Conservation (phyloP, 805 yeast genomes). For the Saccharomyces eubayanus region DNA sequence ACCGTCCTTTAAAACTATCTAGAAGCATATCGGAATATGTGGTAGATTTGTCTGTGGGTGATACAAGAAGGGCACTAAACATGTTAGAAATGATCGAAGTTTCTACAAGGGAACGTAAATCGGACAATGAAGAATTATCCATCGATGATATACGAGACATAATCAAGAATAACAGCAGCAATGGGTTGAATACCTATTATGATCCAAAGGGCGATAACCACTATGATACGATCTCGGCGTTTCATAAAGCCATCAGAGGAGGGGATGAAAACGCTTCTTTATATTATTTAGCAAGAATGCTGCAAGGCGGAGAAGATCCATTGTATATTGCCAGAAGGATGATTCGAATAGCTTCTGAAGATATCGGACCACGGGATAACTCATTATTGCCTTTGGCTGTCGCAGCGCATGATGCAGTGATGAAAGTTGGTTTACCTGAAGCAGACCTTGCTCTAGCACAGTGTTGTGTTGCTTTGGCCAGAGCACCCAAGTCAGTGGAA, state of each 20-base stretch:
- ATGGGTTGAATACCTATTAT: conserved; percentile 36
- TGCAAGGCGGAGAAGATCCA: conserved; percentile 91
- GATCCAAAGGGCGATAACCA: conserved; percentile 88
- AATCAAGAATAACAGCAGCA: conserved; percentile 41
- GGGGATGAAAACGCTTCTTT: conserved; percentile 83
- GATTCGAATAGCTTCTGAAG: conserved; percentile 94
- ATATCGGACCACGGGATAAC: conserved; percentile 80
- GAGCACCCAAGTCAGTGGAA: conserved; percentile 78
- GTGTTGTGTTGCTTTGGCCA: conserved; percentile 83
- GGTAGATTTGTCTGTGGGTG: conserved; percentile 75
- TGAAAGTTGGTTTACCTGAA: conserved; percentile 91
- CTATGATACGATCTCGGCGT: conserved; percentile 91
- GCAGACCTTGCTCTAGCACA: conserved; percentile 85
- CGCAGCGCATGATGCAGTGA: conserved; percentile 77
- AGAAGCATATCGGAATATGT: conserved; percentile 57
- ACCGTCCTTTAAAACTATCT: conserved; percentile 39
- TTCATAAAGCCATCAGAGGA: conserved; percentile 89
- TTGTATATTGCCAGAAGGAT: conserved; percentile 80
- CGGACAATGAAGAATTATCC: conserved; percentile 25
- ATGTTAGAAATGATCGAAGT: conserved; percentile 70
- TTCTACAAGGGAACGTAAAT: conserved; percentile 42
- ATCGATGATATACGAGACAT: conserved; percentile 32
- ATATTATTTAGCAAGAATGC: conserved; percentile 80
- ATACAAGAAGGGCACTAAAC: conserved; percentile 77
- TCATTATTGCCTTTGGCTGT: conserved; percentile 78